phyloP scores from a whole-genome alignment of 2,329 filamentous ascomycete genomes.

The Corinectria fuckeliana region DNA sequence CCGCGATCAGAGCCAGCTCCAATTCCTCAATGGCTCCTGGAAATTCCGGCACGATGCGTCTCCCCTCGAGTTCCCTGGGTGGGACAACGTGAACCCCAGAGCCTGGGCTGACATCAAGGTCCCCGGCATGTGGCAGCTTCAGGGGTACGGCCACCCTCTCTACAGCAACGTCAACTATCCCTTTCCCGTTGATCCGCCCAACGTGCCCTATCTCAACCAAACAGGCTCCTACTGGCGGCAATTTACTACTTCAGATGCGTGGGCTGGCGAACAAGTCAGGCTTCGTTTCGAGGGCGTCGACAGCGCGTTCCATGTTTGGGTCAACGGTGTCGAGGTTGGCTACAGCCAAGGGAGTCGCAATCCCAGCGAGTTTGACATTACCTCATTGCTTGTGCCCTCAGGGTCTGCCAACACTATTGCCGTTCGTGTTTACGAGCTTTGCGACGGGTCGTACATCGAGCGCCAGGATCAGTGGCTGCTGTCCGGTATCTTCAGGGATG shows the following conservation, averaged over 20 bases:
- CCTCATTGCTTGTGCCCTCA: conserved; percentile 48
- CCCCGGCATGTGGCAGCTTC: conserved; percentile 72
- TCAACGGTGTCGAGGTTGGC: conserved; percentile 68
- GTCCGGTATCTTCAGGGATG: conserved; percentile 69
- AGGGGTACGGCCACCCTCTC: conserved; percentile 68
- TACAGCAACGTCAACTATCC: conserved; percentile 72
- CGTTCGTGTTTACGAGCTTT: conserved; percentile 72
- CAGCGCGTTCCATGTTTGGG: conserved; percentile 71
- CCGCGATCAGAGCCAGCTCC: conserved; percentile 32
- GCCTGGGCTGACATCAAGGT: conserved; percentile 57
- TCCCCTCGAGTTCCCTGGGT: conserved; percentile 38
- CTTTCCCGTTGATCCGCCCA: conserved; percentile 67
- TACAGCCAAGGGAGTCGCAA: conserved; percentile 73
- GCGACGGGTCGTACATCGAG: conserved; percentile 71
- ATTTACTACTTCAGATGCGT: conserved; percentile 58
- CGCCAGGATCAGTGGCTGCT: conserved; percentile 73
- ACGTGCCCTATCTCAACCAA: conserved; percentile 65
- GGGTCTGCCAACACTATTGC: conserved; percentile 58
- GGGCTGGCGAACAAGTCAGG: conserved; percentile 56
- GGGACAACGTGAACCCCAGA: conserved; percentile 7
- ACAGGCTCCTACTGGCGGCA: conserved; percentile 65
- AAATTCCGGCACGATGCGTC: conserved; percentile 46
- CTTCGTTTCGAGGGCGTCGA: conserved; percentile 74
- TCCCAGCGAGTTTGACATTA: conserved; percentile 73
- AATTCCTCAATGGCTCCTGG: conserved; percentile 53